Evolutionary conservation across 768 basidiomycete species (phyloP).

Genomic region (Leccinum rimulosum): DNA sequence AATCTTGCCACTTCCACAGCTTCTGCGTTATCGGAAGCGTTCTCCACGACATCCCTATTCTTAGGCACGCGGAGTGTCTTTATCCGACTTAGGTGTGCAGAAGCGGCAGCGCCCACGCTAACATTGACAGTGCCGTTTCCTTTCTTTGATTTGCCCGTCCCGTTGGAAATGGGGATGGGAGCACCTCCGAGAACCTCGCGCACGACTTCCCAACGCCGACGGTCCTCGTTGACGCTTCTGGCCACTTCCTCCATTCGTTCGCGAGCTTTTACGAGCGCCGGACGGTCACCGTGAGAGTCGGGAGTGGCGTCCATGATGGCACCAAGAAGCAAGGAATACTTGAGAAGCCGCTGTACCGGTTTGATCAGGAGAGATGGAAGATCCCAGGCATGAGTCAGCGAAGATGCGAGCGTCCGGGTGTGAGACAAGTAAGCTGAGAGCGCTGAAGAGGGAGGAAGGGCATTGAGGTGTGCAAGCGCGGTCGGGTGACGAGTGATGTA

Average conservation of each 20-base stretch:
- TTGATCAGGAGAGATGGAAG: slow-evolving; percentile 93
- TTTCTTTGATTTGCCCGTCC: slow-evolving; percentile 38
- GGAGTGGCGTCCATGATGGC: slow-evolving; percentile 77
- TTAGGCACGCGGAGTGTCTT: slow-evolving; percentile 44
- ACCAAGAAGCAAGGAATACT: slow-evolving; percentile 84
- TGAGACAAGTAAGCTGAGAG: slow-evolving; percentile 63
- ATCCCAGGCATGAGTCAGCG: slow-evolving; percentile 87
- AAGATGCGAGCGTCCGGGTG: slow-evolving; percentile 63
- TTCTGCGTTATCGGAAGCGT: slow-evolving; percentile 36
- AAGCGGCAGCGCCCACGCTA: slow-evolving; percentile 47
- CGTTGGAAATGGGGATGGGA: slow-evolving; percentile 36
- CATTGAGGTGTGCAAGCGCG: slow-evolving; percentile 65
- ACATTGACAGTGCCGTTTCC: slow-evolving; percentile 39
- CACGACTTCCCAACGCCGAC: slow-evolving; percentile 74
- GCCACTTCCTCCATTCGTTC: slow-evolving; percentile 69
- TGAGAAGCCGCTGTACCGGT: slow-evolving; percentile 93
- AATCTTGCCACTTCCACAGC: slow-evolving; percentile 52
- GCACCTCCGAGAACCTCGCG: slow-evolving; percentile 61
- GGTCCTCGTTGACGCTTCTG: slow-evolving; percentile 73
- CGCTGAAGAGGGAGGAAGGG: slow-evolving; percentile 40
- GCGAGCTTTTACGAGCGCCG: slow-evolving; percentile 28
- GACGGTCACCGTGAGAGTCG: slow-evolving; percentile 62
- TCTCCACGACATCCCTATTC: slow-evolving; percentile 32
- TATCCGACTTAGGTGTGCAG: slow-evolving; percentile 61
- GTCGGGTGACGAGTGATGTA: slow-evolving; percentile 81